phyloP scores from a whole-genome alignment of 768 basidiomycete species.

The Russula emetica region DNA sequence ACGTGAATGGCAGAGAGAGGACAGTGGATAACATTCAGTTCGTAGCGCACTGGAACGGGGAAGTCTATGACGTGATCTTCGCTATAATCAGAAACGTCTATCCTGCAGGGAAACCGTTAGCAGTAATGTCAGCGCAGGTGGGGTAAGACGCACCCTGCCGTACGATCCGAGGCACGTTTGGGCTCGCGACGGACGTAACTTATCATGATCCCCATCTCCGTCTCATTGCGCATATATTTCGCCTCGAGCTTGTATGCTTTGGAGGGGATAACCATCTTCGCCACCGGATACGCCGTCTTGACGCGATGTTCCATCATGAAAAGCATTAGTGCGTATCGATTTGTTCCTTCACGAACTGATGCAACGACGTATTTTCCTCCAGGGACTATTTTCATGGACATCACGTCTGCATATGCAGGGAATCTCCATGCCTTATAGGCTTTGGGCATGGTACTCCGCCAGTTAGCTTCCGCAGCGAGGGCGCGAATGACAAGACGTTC shows the following conservation, averaged over 20 bases:
- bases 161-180: constrained; percentile 15
- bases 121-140: not conserved
- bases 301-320: constrained; percentile 29
- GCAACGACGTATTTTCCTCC: constrained; percentile 27
- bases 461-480: constrained; percentile 28
- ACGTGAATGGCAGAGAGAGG: constrained; percentile 23
- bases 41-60: constrained; percentile 25
- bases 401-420: constrained; percentile 14
- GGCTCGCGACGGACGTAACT: constrained; percentile 24
- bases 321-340: constrained; percentile 23
- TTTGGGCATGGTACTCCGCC: constrained; percentile 24
- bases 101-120: constrained; percentile 1
- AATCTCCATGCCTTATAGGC: constrained; percentile 21
- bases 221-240: constrained; percentile 20
- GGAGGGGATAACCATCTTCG: constrained; percentile 12
- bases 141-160: constrained; percentile 11
- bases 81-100: constrained; percentile 26
- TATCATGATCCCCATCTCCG: constrained; percentile 25
- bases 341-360: constrained; percentile 17
- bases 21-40: constrained; percentile 23
- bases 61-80: constrained; percentile 23
- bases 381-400: constrained; percentile 28
- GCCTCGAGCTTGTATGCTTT: constrained; percentile 26
- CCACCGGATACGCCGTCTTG: constrained; percentile 25
- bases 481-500: constrained; percentile 26